These are phyloP conservation scores for Paspalum notatum DNA, from an alignment of 176 grass and related monocot species.

Conservation along the genomic window DNA sequence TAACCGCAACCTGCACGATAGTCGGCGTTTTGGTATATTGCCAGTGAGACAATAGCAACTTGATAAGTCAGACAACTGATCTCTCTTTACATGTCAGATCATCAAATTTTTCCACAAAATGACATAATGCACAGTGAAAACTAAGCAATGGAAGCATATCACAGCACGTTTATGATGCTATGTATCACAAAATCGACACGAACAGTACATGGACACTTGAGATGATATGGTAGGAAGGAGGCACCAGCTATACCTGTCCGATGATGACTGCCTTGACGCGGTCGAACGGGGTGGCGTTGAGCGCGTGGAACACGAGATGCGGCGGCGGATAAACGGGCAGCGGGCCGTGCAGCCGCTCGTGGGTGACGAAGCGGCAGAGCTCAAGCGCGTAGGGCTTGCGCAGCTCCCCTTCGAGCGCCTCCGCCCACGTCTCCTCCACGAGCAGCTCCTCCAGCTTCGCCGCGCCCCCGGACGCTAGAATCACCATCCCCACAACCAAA, in stretches of 20 bases:
- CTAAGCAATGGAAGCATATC: not conserved
- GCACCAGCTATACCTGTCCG: conserved; percentile 63
- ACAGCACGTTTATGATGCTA: not conserved
- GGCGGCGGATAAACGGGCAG: conserved; percentile 77
- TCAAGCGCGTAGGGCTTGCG: conserved; percentile 78
- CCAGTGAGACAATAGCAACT: not conserved
- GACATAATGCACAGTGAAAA: not conserved
- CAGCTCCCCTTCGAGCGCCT: conserved; percentile 67
- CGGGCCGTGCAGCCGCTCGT: conserved; percentile 57
- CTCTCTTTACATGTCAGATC: not conserved
- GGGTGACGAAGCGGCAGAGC: conserved; percentile 74
- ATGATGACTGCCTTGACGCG: conserved; percentile 90
- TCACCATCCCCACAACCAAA: not conserved
- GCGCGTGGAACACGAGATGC: conserved; percentile 83
- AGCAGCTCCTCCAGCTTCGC: conserved; percentile 89
- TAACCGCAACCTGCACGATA: not conserved
- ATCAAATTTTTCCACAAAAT: not conserved
- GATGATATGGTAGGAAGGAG: not conserved
- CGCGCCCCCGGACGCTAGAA: conserved; percentile 20
- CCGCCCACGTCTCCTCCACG: conserved; percentile 80
- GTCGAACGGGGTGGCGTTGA: conserved; percentile 82
- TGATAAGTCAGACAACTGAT: not conserved
- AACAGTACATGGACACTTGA: not conserved
- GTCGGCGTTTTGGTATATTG: not conserved
- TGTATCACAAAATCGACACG: not conserved